A percentile compares a stretch with the other conserved stretches of the same genome.
phyloP scores from a whole-genome alignment of 805 yeast genomes.

The Saccharomycopsis fermentans region DNA sequence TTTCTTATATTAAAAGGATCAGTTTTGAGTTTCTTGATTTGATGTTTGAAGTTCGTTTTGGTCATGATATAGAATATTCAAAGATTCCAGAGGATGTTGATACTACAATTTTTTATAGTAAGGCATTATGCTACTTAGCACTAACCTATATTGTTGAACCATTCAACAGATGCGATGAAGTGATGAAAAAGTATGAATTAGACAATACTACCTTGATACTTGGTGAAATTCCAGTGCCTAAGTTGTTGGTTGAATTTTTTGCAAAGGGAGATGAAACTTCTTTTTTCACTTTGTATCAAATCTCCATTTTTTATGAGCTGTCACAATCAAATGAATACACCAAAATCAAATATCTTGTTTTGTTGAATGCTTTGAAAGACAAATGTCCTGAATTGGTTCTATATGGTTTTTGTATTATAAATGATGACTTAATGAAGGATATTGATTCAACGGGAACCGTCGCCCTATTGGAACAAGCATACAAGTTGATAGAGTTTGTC shows the following conservation, averaged over 20 bases:
- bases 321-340: constrained; percentile 4
- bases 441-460: constrained; percentile 11
- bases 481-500: not conserved
- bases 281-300: constrained; percentile 8
- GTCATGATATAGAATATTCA: constrained; percentile 1
- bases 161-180: not conserved
- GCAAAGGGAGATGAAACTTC: constrained; percentile 8
- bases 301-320: constrained; percentile 3
- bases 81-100: not conserved
- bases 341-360: constrained; percentile 3
- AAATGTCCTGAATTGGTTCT: constrained; percentile 10
- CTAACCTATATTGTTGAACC: constrained; percentile 3
- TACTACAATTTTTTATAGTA: not conserved
- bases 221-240: constrained; percentile 7
- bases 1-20: constrained; percentile 44
- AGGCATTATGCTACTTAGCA: constrained; percentile 5
- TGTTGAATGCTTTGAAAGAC: constrained; percentile 9
- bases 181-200: constrained; percentile 2
- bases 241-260: constrained; percentile 10
- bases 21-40: constrained; percentile 37
- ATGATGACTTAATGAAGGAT: constrained; percentile 6
- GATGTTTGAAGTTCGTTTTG: constrained; percentile 32
- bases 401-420: constrained; percentile 6
- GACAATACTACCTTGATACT: not conserved
- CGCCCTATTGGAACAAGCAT: constrained; percentile 7